These are phyloP conservation scores for Chlorella sp. DNA, from an alignment of 139 green algal genomes.

Conservation along the genomic window DNA sequence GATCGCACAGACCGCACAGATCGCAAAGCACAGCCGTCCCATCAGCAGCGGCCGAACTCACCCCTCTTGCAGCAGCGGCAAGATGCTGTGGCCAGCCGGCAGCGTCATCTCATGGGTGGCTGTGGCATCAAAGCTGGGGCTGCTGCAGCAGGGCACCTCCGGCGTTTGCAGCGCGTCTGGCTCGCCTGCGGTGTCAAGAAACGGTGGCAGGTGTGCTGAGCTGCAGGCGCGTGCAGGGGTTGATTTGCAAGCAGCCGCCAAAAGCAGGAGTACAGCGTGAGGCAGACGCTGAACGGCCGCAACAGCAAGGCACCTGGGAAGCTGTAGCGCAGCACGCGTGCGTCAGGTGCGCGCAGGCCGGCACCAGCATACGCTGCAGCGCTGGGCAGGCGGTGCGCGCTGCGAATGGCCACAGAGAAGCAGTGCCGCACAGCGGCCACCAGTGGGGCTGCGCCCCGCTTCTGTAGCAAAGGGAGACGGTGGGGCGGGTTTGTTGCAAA, in stretches of 20 bases:
- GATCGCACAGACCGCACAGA: background rate
- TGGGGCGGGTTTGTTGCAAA: too few species aligned
- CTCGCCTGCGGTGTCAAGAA: background rate
- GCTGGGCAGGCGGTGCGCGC: slow-evolving; percentile 27
- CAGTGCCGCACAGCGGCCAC: background rate
- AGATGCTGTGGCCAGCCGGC: background rate
- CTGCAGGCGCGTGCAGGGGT: too few species aligned
- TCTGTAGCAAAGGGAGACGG: background rate
- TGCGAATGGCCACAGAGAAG: slow-evolving; percentile 15
- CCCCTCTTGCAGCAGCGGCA: slow-evolving; percentile 28
- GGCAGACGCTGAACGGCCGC: too few species aligned
- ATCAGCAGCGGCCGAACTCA: background rate
- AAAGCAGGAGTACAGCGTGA: too few species aligned
- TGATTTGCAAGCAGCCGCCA: too few species aligned
- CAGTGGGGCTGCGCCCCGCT: background rate
- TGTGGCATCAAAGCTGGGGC: slow-evolving; percentile 14
- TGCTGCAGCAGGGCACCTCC: slow-evolving; percentile 29
- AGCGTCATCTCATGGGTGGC: slow-evolving; percentile 14
- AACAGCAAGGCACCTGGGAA: slow-evolving; percentile 10
- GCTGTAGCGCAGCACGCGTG: slow-evolving; percentile 11
- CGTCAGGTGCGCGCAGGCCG: slow-evolving; percentile 8
- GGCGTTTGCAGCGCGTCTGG: background rate
- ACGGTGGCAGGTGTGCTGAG: background rate
- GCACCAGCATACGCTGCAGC: slow-evolving; percentile 7
- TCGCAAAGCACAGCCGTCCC: background rate